Evolutionary conservation across 345 rosid genomes (phyloP).

Genomic region (Hevea brasiliensis): DNA sequence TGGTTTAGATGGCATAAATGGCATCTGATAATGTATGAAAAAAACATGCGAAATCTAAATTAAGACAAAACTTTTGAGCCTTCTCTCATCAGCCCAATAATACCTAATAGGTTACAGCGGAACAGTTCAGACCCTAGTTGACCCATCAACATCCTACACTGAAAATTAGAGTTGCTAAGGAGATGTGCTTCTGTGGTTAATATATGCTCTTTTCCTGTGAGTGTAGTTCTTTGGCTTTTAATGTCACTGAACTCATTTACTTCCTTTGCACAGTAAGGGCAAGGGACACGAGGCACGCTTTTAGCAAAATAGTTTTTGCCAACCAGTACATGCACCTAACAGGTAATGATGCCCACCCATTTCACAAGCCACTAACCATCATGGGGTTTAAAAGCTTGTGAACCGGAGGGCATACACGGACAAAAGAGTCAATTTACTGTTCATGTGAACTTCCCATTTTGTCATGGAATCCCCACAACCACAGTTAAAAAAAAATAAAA

Average conservation of each 20-base stretch:
- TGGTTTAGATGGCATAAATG: slow-evolving; percentile 20
- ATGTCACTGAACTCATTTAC: slow-evolving; percentile 33
- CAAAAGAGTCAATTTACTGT: slow-evolving; percentile 26
- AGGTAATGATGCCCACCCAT: slow-evolving; percentile 40
- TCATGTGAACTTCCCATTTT: slow-evolving; percentile 11
- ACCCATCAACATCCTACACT: slow-evolving; percentile 83
- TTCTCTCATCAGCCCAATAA: slow-evolving; percentile 34
- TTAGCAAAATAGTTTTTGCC: slow-evolving; percentile 40
- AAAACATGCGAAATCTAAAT: slow-evolving; percentile 37
- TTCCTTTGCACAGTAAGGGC: slow-evolving; percentile 26
- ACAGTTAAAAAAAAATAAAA: not conserved
- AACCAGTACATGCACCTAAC: slow-evolving; percentile 42
- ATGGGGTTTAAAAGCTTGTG: slow-evolving; percentile 20
- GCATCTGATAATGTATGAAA: slow-evolving; percentile 35
- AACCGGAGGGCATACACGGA: slow-evolving; percentile 21
- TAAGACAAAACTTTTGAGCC: slow-evolving; percentile 22
- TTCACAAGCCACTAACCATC: slow-evolving; percentile 30
- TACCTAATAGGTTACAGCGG: slow-evolving; percentile 30
- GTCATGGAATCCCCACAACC: slow-evolving; percentile 14
- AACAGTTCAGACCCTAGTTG: slow-evolving; percentile 41
- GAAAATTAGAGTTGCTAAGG: slow-evolving; percentile 53
- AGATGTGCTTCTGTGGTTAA: slow-evolving; percentile 23
- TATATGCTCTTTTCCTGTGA: slow-evolving; percentile 22
- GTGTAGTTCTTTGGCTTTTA: slow-evolving; percentile 21
- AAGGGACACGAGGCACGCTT: slow-evolving; percentile 31